Evolutionary conservation across 2,329 filamentous ascomycete genomes (phyloP), one percentile per base, ranked within the genome.

Genomic region (Fusarium cicatricum): DNA sequence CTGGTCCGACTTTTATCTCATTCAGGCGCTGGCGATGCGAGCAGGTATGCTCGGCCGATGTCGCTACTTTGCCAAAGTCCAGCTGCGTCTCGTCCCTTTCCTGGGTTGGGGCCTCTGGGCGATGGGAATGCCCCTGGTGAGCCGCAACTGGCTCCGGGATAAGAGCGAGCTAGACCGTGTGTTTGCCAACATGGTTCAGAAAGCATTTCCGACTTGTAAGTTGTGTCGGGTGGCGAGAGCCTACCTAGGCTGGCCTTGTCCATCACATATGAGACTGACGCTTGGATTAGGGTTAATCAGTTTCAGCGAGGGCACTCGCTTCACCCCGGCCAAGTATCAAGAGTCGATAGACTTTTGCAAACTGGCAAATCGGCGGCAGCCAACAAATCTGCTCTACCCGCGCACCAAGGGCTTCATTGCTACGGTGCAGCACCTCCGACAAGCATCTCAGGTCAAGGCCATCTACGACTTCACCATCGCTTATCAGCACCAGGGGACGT

Each of bases 1-100:
- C 45, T 88, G 85, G 85, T 77, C 79, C 52, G 85, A 88, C 70
- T 87, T 88, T 67, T 88, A 86, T 74, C 80, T 87, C 77, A 83
- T 87, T 59, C 84, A 88, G 71, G 79, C 80, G 32, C 71, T 86
- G 36, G 85, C 85, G 12, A 64, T 80, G 41, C 75, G 75, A 36
- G 72, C 81, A 11, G 78, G 77, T 49, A 88, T 88, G 86, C 77
- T 88, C 8, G 77, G 81, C n/a, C 77, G 82, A 44, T 86, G 82
- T 66, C 80, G 84, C 23, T 88, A 85, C 77, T 87, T 88, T 68
- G 82, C 84, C 51, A 88, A 87, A 72, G 78, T 80, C 54, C 79
- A 86, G 69, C 75, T 88, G 53, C 79, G 79, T 55, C 77, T 79
- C 72, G 81, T 88, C 11, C 85, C 85, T 5, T 82, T 88, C 55